These are phyloP conservation scores for Trypanosoma melophagium DNA, from an alignment of 208 protist genomes.

Conservation along the genomic window DNA sequence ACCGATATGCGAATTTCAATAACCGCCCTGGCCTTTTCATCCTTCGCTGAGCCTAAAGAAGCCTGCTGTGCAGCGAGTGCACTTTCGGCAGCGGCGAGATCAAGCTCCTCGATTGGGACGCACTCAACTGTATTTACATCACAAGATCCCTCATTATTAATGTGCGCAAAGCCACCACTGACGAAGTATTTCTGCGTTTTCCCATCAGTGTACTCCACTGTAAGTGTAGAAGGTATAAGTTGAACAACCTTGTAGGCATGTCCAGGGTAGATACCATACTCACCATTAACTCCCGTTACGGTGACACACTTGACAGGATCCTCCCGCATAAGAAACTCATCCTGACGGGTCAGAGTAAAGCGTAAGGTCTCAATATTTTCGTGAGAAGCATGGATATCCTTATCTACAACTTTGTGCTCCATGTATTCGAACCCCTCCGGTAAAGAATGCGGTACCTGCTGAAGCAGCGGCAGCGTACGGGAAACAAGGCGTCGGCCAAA, in stretches of 20 bases:
- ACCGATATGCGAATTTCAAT: constrained; percentile 82
- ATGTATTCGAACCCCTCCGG: constrained; percentile 88
- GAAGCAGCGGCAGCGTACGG: constrained; percentile 59
- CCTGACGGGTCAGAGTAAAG: constrained; percentile 88
- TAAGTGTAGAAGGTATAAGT: constrained; percentile 68
- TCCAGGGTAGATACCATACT: constrained; percentile 84
- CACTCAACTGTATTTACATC: constrained; percentile 91
- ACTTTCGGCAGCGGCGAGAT: constrained; percentile 75
- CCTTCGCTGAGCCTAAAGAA: constrained; percentile 54
- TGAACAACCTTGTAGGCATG: constrained; percentile 89
- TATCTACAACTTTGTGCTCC: constrained; percentile 83
- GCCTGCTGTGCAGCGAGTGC: constrained; percentile 75
- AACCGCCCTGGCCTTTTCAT: constrained; percentile 82
- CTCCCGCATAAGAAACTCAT: constrained; percentile 87
- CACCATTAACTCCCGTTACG: constrained; percentile 71
- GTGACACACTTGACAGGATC: constrained; percentile 83
- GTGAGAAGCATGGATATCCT: constrained; percentile 78
- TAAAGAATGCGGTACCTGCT: constrained; percentile 34
- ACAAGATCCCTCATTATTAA: constrained; percentile 91
- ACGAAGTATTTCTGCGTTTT: constrained; percentile 79
- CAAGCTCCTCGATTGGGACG: constrained; percentile 79
- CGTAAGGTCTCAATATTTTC: constrained; percentile 82
- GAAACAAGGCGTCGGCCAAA: constrained; percentile 59
- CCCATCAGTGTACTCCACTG: constrained; percentile 78
- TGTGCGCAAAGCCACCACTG: constrained; percentile 89